Percentiles rank a stretch among this genome's conserved stretches.
These are phyloP conservation scores for Cercospora sp. DNA, from an alignment of 2,329 filamentous ascomycete species.

Conservation along the genomic window DNA sequence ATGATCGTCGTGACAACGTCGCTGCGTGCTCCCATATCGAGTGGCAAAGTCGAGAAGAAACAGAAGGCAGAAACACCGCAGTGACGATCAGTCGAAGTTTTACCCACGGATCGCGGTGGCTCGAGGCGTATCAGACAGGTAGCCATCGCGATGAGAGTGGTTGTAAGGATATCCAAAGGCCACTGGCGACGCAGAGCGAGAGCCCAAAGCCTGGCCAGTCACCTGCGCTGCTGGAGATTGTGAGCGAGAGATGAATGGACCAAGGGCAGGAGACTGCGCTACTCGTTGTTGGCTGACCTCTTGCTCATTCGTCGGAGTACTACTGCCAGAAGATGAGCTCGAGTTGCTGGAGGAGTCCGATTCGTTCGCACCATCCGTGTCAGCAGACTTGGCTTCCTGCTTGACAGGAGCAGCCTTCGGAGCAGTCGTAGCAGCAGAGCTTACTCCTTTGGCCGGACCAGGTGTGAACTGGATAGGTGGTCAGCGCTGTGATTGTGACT, in stretches of 20 bases:
- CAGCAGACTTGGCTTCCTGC: constrained; percentile 14
- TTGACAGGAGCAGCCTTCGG: constrained; percentile 10
- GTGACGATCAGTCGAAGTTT: constrained; percentile 21
- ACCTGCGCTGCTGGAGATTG: constrained; percentile 35
- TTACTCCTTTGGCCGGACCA: constrained; percentile 34
- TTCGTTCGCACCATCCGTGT: constrained; percentile 20
- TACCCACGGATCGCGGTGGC: constrained; percentile 42
- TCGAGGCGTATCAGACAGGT: constrained; percentile 38
- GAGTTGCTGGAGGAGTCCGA: constrained; percentile 24
- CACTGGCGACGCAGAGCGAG: constrained; percentile 36
- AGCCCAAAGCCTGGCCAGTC: constrained; percentile 31
- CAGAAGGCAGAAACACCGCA: constrained; percentile 20
- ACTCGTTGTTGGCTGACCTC: constrained; percentile 34
- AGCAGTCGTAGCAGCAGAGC: constrained; percentile 21
- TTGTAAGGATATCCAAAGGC: constrained; percentile 42
- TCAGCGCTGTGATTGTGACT: constrained; percentile 33
- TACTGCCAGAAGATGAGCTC: constrained; percentile 30
- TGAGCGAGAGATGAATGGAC: constrained; percentile 37
- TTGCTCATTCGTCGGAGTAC: constrained; percentile 32
- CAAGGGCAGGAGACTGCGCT: constrained; percentile 25
- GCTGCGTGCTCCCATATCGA: constrained; percentile 28
- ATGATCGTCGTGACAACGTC: constrained; percentile 25
- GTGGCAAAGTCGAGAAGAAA: constrained; percentile 21
- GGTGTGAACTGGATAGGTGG: constrained; percentile 40
- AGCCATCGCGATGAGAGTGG: constrained; percentile 37